Conservation (phyloP, 345 rosid species). For the Geranium brycei region DNA sequence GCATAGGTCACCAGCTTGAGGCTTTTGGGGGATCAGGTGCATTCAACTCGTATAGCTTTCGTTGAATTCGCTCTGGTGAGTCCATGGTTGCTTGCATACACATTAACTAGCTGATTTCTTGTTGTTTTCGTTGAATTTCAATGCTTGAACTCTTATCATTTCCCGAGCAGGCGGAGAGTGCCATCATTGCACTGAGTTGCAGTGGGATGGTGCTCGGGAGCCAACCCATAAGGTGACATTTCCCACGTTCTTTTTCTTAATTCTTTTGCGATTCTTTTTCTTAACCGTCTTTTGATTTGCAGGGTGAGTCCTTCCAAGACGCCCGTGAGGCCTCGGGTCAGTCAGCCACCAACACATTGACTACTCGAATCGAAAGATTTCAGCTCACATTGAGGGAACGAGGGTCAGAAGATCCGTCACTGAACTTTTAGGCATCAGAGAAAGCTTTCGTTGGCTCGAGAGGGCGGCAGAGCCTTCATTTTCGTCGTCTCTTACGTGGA, state of each 20-base stretch:
- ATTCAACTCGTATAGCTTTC: conserved; percentile 81
- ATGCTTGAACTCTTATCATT: too few species aligned
- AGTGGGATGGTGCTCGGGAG: conserved; percentile 62
- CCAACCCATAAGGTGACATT: conserved; percentile 52
- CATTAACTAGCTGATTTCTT: too few species aligned
- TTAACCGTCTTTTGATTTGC: not conserved
- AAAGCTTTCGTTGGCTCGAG: too few species aligned
- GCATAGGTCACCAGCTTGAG: conserved; percentile 70
- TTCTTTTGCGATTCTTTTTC: too few species aligned
- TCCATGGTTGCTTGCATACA: not conserved
- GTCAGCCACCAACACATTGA: conserved; percentile 28
- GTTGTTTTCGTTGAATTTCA: too few species aligned
- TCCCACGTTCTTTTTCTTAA: not conserved
- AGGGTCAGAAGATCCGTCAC: conserved; percentile 21
- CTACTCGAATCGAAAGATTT: too few species aligned
- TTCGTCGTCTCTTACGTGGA: conserved; percentile 14
- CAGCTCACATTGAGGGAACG: conserved; percentile 8
- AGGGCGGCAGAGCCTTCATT: too few species aligned
- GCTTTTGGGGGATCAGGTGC: conserved; percentile 73
- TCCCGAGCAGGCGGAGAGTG: conserved; percentile 63
- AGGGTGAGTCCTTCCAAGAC: conserved; percentile 88
- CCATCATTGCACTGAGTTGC: conserved; percentile 59
- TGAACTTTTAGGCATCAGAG: conserved; percentile 19
- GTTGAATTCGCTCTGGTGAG: conserved; percentile 81
- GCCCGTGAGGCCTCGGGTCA: conserved; percentile 65